A percentile compares a stretch with the other conserved stretches of the same genome.
phyloP scores from a whole-genome alignment of 768 basidiomycete species.

The Mycena indigotica region DNA sequence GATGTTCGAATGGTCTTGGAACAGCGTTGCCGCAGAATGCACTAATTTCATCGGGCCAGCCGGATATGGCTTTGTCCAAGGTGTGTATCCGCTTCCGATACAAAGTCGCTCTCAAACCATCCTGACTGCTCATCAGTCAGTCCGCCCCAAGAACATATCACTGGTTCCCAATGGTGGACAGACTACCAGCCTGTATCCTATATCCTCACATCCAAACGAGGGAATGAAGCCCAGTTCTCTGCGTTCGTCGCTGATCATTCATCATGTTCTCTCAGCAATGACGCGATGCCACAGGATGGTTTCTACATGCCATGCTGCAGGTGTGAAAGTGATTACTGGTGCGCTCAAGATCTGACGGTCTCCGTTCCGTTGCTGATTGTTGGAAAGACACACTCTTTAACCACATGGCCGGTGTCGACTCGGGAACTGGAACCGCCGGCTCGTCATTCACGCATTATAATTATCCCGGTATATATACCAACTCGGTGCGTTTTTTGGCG shows the following conservation, averaged over 20 bases:
- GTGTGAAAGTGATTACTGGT: constrained; percentile 57
- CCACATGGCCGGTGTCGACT: constrained; percentile 60
- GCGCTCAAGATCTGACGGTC: not conserved
- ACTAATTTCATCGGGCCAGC: constrained; percentile 65
- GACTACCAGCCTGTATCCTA: constrained; percentile 75
- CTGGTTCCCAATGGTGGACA: constrained; percentile 71
- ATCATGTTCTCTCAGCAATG: not conserved
- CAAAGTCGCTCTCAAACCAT: not conserved
- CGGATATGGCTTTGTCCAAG: constrained; percentile 74
- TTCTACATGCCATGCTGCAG: constrained; percentile 50
- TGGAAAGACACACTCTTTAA: constrained; percentile 54
- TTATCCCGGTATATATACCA: constrained; percentile 52
- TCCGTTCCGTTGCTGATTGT: not conserved
- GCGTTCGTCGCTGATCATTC: constrained; percentile 24
- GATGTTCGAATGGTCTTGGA: constrained; percentile 73
- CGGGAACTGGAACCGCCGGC: constrained; percentile 53
- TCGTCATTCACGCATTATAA: constrained; percentile 55
- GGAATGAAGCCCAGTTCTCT: constrained; percentile 54
- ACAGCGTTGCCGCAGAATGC: constrained; percentile 64
- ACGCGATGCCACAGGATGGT: constrained; percentile 42
- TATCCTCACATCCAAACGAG: constrained; percentile 65
- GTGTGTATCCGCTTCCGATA: constrained; percentile 32
- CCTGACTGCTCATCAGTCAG: constrained; percentile 38
- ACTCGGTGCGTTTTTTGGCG: constrained; percentile 44
- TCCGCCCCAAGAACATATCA: constrained; percentile 60